Base-by-base conservation (phyloP, 768 basidiomycete species). In the Suillus spraguei region DNA sequence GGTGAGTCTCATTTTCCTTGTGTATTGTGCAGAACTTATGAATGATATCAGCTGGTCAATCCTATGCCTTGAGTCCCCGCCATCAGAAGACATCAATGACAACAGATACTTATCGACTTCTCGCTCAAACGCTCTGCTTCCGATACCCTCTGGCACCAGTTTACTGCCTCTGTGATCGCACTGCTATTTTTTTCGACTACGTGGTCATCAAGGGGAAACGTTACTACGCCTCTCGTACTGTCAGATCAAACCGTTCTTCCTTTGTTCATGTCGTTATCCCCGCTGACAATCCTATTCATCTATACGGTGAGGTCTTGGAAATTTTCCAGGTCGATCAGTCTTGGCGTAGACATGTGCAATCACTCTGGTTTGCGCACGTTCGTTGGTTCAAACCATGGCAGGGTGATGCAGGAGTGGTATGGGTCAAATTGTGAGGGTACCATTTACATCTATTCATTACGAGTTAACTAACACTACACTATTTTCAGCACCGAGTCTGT, bases 1-100 rank as follows among this genome's bases (percentile, higher is more conserved):
- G 72, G 74, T 72, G 63, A 5, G 68, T 47, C 33, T 22, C 13
- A 24, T 17, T 38, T 33, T 11, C 24, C 20, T 61, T 24, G 1
- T 39, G 36, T 44, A 49, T 17, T 20, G 32, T 50, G 33, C 28
- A 61, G 24, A 39, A 38, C 11, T 35, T 60, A 42, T 39, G 1
- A 32, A 36, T 14, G 17, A 38, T n/a, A n/a, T 49, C 52, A 64
- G 63, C 58, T 16, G 47, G 59, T 32, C 20, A 39, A 28, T 20
- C 41, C 41, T 60, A 64, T 39, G 58, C 33, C 7, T 50, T 64
- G 14, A 64, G 63, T 53, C 58, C 63, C 11, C 38, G 47, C 20
- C 63, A 33, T 24, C 60, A 61, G 38, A 22, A n/a, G 22, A 60
- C 42, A 35, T 42, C 11, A 17, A 52, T 61, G 32, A 33, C 6